Percentiles rank a stretch among this genome's conserved stretches.
phyloP scores from a whole-genome alignment of 2,329 filamentous ascomycete species.

The Sporothrix phasma region DNA sequence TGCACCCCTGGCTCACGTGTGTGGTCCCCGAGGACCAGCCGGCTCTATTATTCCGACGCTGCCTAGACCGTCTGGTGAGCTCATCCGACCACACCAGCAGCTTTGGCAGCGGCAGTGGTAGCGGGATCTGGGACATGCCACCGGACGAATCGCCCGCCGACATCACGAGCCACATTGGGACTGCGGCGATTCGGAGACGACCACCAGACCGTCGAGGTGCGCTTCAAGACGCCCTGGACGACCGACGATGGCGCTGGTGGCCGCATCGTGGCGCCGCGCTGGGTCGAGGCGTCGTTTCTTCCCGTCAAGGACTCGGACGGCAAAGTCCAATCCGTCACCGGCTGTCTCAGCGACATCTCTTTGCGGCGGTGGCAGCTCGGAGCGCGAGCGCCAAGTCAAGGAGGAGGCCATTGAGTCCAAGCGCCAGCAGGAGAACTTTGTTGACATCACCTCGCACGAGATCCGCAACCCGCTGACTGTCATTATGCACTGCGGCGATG shows the following conservation, averaged over 20 bases:
- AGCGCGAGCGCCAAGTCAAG: slow-evolving; percentile 38
- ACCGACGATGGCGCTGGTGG: slow-evolving; percentile 37
- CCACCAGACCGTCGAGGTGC: slow-evolving; percentile 34
- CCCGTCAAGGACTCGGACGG: slow-evolving; percentile 39
- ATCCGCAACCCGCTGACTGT: slow-evolving; percentile 65
- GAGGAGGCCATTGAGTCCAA: slow-evolving; percentile 49
- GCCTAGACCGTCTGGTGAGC: slow-evolving; percentile 30
- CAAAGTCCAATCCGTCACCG: slow-evolving; percentile 38
- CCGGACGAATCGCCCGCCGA: background rate
- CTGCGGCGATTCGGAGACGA: background rate
- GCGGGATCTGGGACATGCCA: background rate
- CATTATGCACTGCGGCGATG: slow-evolving; percentile 65
- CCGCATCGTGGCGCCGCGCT: slow-evolving; percentile 35
- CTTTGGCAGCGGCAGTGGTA: background rate
- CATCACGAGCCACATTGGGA: background rate
- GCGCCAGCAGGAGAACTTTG: slow-evolving; percentile 69
- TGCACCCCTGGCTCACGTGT: slow-evolving; percentile 37
- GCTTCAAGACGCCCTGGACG: slow-evolving; percentile 38
- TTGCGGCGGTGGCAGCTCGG: slow-evolving; percentile 42
- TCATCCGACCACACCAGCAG: background rate
- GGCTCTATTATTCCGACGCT: slow-evolving; percentile 31
- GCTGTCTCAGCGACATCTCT: slow-evolving; percentile 40
- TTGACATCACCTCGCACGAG: slow-evolving; percentile 65
- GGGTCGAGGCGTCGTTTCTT: slow-evolving; percentile 41
- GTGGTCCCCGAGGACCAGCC: slow-evolving; percentile 37